Percentiles rank a stretch among this genome's conserved stretches.
phyloP scores from a whole-genome alignment of 768 basidiomycete genomes.

The Leccinellum luteum region DNA sequence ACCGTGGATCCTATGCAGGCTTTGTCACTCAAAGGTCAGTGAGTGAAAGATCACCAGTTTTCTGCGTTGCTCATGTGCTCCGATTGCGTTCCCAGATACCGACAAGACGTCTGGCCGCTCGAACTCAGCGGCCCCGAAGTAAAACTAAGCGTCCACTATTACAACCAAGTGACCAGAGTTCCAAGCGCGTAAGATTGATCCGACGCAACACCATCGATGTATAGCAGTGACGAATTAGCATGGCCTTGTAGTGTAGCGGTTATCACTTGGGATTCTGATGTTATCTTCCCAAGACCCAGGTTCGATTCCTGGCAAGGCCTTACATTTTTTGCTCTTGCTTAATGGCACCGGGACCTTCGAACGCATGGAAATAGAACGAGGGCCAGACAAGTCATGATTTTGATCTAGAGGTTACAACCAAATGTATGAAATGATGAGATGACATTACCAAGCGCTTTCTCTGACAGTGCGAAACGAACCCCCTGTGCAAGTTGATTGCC shows the following conservation, averaged over 20 bases:
- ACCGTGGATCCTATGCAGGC: background rate
- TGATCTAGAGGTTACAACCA: too few species aligned
- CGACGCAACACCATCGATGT: background rate
- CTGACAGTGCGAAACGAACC: background rate
- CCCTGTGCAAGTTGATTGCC: background rate
- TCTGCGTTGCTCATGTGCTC: too few species aligned
- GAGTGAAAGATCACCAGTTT: background rate
- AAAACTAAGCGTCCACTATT: too few species aligned
- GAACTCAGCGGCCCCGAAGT: background rate
- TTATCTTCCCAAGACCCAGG: conserved; percentile 31
- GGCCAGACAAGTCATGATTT: too few species aligned
- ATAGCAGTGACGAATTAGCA: background rate
- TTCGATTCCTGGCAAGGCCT: conserved; percentile 32
- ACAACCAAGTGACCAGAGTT: too few species aligned
- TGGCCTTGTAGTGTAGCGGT: conserved; percentile 38
- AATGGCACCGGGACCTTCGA: too few species aligned
- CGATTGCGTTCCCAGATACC: background rate
- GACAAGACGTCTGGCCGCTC: background rate
- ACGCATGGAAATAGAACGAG: too few species aligned
- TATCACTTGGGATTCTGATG: conserved; percentile 40
- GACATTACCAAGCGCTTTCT: background rate
- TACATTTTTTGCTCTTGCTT: background rate
- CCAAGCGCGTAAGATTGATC: too few species aligned
- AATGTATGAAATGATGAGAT: background rate
- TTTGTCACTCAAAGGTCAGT: too few species aligned